Evolutionary conservation across 345 rosid genomes (phyloP), one percentile per base, ranked within the genome.

Genomic region (Psidium guajava): DNA sequence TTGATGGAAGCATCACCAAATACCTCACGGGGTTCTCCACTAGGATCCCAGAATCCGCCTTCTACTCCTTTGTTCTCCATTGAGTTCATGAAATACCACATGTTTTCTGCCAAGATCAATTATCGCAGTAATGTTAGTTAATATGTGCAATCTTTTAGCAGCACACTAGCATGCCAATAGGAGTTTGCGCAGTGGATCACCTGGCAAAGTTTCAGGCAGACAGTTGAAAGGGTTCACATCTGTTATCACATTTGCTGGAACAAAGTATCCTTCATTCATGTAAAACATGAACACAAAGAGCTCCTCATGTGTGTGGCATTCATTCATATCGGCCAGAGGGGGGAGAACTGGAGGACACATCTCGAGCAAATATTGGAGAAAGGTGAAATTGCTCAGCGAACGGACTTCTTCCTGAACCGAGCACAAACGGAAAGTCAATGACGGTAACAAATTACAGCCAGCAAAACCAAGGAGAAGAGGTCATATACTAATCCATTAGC

Each of bases 1-100:
- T 80, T 86, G 81, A 87, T 55, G 40, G 22, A 8, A 54, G 88
- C 83, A 82, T 85, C 53, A 21, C 87, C 86, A 82, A 86, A 87
- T 52, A 89, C 58, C 51, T 56, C 80, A 32, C 82, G 85, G 24
- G 88, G 27, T 56, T 87, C 86, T 28, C 85, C 89, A 69, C 85
- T 87, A 55, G 83, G 83, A 84, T 83, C 86, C 91, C 91, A 89
- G 86, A 69, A 59, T 83, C 91, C 89, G 58, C 24, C 28, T 50
- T 86, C 85, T 24, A 54, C 58, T 40, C 44, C 55, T 55, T 74
- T 69, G 40, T 87, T 87, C 87, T 86, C 88, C 82, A 52, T 55
- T 28, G 87, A 27, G 44, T 9, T 21, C n/a, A 86, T 55, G 81
- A 87, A 86, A 87, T 86, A 89, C 91, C 91, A 87, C 15, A 84